Conservation (phyloP, 2,329 filamentous ascomycete species). For the Pyrenochaeta sp. region DNA sequence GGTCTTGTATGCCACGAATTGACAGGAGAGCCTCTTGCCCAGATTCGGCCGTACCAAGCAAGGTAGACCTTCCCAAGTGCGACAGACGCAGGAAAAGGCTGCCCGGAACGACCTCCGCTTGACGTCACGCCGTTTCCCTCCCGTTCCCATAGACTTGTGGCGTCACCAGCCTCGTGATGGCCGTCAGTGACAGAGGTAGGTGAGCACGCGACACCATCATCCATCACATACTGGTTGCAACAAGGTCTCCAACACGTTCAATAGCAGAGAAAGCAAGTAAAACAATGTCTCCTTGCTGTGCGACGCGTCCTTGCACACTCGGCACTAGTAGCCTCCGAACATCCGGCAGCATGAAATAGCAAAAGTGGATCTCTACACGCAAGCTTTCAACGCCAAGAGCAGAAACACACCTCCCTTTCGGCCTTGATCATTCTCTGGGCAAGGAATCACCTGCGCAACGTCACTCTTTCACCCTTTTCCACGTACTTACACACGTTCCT, state of each 20-base stretch:
- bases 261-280: neutral
- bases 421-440: neutral
- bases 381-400: slow-evolving; percentile 1
- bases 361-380: slow-evolving; percentile 6
- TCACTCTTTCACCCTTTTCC: neutral
- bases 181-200: neutral
- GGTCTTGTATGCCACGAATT: neutral
- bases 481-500: neutral
- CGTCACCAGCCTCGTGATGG: neutral
- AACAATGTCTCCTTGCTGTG: neutral
- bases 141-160: neutral
- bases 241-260: neutral
- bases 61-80: neutral
- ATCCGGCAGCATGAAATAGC: neutral
- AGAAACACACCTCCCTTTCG: slow-evolving; percentile 4
- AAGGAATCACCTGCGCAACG: neutral
- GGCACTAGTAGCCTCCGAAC: neutral
- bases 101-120: neutral
- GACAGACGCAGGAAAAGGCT: neutral
- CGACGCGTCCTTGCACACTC: neutral
- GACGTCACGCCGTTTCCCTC: neutral
- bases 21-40: neutral
- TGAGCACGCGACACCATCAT: neutral
- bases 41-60: neutral
- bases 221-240: neutral